A percentile compares a stretch with the other conserved stretches of the same genome.
Conservation (phyloP, 2,329 filamentous ascomycete species). For the Drechslerella dactyloides region DNA sequence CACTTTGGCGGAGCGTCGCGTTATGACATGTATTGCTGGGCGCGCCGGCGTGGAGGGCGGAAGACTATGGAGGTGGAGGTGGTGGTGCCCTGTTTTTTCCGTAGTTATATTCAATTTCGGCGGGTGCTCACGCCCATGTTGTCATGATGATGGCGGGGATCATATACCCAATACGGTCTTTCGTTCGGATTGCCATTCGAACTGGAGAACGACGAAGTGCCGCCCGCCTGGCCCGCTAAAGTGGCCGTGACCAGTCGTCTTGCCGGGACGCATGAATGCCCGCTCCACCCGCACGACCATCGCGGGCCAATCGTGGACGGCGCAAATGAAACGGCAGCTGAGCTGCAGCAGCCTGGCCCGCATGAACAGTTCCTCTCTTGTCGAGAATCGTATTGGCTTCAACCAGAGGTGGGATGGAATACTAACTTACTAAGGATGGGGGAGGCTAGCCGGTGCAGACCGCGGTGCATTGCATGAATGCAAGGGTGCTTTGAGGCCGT, state of each 20-base stretch:
- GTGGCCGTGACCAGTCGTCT: neutral
- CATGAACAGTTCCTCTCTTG: neutral
- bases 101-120: no score
- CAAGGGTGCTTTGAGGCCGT: no score
- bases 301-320: neutral
- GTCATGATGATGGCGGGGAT: neutral
- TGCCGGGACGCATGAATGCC: neutral
- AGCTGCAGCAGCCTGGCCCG: slow-evolving; percentile 34
- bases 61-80: neutral
- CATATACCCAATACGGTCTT: neutral
- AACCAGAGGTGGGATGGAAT: no score
- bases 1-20: neutral
- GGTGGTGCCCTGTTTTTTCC: neutral
- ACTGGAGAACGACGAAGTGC: neutral
- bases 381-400: slow-evolving; percentile 5
- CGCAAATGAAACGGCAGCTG: slow-evolving; percentile 22
- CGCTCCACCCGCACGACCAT: neutral
- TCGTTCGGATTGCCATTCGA: no score
- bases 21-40: neutral
- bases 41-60: neutral
- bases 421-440: no score
- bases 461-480: neutral
- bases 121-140: no score
- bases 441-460: no score
- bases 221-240: neutral